Percentiles rank a stretch among this genome's conserved stretches.
These are phyloP conservation scores for Pestalotiopsis sp. DNA, from an alignment of 2,329 filamentous ascomycete genomes.

Conservation along the genomic window DNA sequence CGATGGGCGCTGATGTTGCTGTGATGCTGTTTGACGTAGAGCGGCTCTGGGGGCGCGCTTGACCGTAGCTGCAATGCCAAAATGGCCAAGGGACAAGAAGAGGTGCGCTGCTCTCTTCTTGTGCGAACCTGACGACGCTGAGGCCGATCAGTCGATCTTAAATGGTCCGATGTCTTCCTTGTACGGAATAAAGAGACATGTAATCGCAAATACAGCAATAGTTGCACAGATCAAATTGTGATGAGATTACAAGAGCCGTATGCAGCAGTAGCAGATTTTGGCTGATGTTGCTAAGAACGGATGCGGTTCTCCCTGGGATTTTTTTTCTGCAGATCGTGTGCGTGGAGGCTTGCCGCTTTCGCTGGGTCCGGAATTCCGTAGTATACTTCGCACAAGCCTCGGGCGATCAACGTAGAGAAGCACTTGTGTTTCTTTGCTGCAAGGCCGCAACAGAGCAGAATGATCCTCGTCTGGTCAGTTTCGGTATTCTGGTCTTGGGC, in stretches of 20 bases:
- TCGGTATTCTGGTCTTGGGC: constrained; percentile 1
- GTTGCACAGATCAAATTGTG: constrained; percentile 8
- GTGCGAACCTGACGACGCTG: not conserved
- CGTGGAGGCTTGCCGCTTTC: not conserved
- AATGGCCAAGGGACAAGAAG: not conserved
- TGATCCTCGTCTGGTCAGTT: not conserved
- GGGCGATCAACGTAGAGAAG: not conserved
- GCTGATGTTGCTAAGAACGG: constrained; percentile 18
- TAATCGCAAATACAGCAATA: constrained; percentile 2
- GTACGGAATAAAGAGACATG: not conserved
- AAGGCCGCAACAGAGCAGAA: not conserved
- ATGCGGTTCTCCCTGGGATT: not conserved
- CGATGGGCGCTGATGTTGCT: not conserved
- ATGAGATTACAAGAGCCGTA: not conserved
- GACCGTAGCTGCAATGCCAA: not conserved
- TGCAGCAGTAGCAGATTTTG: constrained; percentile 15
- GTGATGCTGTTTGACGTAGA: constrained; percentile 3
- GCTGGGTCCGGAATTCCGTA: not conserved
- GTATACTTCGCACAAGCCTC: no score
- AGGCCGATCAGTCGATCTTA: not conserved
- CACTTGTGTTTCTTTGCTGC: not conserved
- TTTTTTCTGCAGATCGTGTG: not conserved
- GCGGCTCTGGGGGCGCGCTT: not conserved
- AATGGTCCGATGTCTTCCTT: not conserved
- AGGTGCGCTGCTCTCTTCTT: not conserved